Percentiles rank a stretch among this genome's conserved stretches.
phyloP scores from a whole-genome alignment of 176 grass and related monocot species.

The Alopecurus myosuroides region DNA sequence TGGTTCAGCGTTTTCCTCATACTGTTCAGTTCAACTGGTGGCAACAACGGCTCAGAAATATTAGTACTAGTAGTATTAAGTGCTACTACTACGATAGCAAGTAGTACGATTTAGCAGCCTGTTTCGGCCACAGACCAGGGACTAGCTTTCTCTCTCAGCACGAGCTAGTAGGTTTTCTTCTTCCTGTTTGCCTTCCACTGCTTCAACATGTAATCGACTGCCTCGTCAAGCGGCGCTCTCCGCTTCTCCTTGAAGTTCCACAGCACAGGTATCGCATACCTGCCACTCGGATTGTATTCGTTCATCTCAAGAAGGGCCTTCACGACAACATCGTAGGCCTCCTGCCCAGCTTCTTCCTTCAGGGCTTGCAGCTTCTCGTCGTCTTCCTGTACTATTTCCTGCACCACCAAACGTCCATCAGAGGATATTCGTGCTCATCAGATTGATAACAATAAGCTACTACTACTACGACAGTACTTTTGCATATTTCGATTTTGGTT shows the following conservation, averaged over 20 bases:
- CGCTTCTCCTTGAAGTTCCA: too few species aligned
- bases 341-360: slow-evolving; percentile 5
- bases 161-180: too few species aligned
- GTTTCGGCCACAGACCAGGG: background rate
- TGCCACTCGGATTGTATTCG: slow-evolving; percentile 43
- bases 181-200: slow-evolving; percentile 1
- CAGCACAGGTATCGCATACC: too few species aligned
- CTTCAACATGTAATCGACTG: background rate
- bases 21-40: background rate
- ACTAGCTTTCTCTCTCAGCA: too few species aligned
- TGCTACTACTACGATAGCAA: background rate
- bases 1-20: background rate
- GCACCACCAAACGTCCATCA: background rate
- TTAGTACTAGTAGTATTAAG: background rate
- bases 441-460: background rate
- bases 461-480: too few species aligned
- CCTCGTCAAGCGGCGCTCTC: background rate
- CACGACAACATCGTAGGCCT: background rate
- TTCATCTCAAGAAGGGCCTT: slow-evolving; percentile 36
- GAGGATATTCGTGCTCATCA: background rate
- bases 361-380: slow-evolving; percentile 38
- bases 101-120: background rate
- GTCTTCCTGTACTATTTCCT: slow-evolving; percentile 60
- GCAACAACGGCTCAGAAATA: background rate
- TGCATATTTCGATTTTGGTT: too few species aligned